Conservation (phyloP, 305 asterid species). For the Fraxinus paxiana region DNA sequence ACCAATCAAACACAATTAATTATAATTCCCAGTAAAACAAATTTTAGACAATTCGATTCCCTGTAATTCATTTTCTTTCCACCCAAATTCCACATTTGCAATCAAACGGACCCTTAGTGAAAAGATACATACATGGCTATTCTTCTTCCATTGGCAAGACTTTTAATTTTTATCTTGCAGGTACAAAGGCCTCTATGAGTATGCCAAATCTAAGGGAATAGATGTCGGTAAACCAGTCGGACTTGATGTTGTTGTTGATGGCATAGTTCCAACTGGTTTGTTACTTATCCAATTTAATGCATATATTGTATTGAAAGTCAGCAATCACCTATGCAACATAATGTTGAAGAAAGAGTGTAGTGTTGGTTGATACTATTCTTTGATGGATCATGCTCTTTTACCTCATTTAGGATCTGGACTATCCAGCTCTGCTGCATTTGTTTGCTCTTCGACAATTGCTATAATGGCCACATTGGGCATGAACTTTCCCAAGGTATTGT, state of each 20-base stretch:
- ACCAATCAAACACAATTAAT: no score
- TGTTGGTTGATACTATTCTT: not conserved
- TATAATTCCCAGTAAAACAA: no score
- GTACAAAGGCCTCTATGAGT: slow-evolving; percentile 85
- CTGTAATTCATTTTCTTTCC: no score
- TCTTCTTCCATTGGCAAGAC: not conserved
- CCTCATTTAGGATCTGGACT: slow-evolving; percentile 70
- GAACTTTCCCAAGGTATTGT: slow-evolving; percentile 54
- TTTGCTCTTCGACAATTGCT: slow-evolving; percentile 86
- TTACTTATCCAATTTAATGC: not conserved
- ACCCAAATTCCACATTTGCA: no score
- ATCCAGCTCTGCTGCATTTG: slow-evolving; percentile 97
- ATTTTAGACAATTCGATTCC: no score
- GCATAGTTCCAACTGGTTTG: slow-evolving; percentile 87
- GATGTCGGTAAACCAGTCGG: slow-evolving; percentile 57
- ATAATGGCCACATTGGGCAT: slow-evolving; percentile 68
- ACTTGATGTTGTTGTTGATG: slow-evolving; percentile 78
- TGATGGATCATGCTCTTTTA: not conserved
- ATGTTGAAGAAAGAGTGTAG: not conserved
- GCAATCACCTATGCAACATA: not conserved
- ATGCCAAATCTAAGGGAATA: slow-evolving; percentile 62
- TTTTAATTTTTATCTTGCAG: slow-evolving; percentile 31
- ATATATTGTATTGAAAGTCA: not conserved
- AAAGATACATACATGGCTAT: not conserved
- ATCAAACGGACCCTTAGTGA: no score